Conservation (phyloP, 306 rosid genomes). For the Ochetophila trinervis region DNA sequence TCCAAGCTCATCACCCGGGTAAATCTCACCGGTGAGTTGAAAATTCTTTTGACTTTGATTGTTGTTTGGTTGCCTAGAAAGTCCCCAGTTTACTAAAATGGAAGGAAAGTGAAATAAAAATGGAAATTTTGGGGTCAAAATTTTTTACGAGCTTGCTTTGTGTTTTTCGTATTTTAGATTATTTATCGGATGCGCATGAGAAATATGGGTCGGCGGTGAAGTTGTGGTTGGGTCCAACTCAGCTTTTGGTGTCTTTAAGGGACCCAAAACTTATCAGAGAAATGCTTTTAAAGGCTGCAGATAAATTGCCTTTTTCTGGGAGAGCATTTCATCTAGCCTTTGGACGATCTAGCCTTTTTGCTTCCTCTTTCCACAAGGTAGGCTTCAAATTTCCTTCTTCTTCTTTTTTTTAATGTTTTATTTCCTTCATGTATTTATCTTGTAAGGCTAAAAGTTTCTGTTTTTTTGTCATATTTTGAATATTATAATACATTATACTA, state of each 20-base stretch:
- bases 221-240: constrained; percentile 83
- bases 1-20: constrained; percentile 44
- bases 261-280: constrained; percentile 61
- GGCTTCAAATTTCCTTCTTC: background rate
- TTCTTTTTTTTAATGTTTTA: constrained; percentile 2
- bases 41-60: background rate
- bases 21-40: constrained; percentile 47
- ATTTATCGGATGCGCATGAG: constrained; percentile 57
- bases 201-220: constrained; percentile 64
- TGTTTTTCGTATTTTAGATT: constrained; percentile 41
- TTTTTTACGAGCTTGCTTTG: background rate
- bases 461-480: background rate
- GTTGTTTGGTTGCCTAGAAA: constrained; percentile 5
- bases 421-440: background rate
- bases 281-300: constrained; percentile 69
- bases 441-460: background rate
- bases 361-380: constrained; percentile 72
- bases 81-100: background rate
- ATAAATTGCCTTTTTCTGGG: constrained; percentile 65
- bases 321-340: constrained; percentile 63
- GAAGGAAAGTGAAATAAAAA: background rate
- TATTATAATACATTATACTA: too few relatives aligned
- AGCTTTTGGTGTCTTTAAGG: constrained; percentile 75
- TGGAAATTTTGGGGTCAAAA: background rate
- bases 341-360: constrained; percentile 70